phyloP scores from a whole-genome alignment of 495 filamentous ascomycete genomes.

The Clohesyomyces aquaticus region DNA sequence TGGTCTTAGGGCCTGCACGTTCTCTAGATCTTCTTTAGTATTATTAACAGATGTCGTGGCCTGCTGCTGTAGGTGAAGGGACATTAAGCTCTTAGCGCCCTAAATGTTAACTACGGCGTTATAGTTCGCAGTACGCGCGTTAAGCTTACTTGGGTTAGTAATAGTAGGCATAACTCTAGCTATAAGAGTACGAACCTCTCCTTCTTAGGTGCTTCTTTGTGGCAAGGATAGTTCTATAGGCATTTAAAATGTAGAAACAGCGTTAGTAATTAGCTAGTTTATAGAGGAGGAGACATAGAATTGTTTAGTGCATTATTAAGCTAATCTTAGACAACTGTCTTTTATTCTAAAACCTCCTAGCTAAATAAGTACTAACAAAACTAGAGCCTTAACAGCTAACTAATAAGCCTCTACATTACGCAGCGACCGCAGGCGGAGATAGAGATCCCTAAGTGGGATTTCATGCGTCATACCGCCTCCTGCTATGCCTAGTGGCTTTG shows the following conservation, averaged over 20 bases:
- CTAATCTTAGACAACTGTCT: slow-evolving; percentile 14
- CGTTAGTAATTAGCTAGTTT: slow-evolving; percentile 18
- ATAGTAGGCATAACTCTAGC: slow-evolving; percentile 12
- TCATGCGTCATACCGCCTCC: slow-evolving; percentile 25
- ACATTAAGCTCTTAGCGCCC: slow-evolving; percentile 24
- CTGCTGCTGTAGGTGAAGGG: slow-evolving; percentile 23
- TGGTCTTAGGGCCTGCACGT: slow-evolving; percentile 15
- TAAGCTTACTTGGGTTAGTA: slow-evolving; percentile 14
- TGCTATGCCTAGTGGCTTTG: slow-evolving; percentile 27
- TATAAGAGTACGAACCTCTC: slow-evolving; percentile 24
- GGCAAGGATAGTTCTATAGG: slow-evolving; percentile 19
- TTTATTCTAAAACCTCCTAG: slow-evolving; percentile 14
- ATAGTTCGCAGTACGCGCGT: slow-evolving; percentile 15
- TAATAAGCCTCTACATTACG: slow-evolving; percentile 30
- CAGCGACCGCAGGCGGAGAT: slow-evolving; percentile 26
- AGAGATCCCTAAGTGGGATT: slow-evolving; percentile 25
- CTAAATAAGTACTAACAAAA: slow-evolving; percentile 24
- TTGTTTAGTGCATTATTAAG: slow-evolving; percentile 14
- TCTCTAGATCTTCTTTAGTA: slow-evolving; percentile 28
- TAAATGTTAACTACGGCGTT: no score
- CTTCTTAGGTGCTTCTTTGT: slow-evolving; percentile 16
- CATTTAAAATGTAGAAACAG: slow-evolving; percentile 19
- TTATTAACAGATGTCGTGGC: slow-evolving; percentile 25
- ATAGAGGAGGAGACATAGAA: slow-evolving; percentile 16
- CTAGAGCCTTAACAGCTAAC: slow-evolving; percentile 19